phyloP scores from a whole-genome alignment of 2,329 filamentous ascomycete genomes.

The Exophiala sp. region DNA sequence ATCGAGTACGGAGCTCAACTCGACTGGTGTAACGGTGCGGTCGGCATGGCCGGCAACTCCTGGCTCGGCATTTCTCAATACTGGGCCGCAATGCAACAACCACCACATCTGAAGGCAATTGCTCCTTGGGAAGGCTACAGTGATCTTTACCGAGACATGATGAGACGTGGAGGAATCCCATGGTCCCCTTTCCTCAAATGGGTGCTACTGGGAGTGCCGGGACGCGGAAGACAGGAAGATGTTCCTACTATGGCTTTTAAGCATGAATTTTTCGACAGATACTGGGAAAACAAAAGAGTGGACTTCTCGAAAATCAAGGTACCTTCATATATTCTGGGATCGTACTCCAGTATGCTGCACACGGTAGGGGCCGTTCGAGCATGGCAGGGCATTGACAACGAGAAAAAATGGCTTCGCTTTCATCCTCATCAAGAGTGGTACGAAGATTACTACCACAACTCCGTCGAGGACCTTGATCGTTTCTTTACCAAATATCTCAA shows the following conservation, averaged over 20 bases:
- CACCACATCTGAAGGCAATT: slow-evolving; percentile 43
- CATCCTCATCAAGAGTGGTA: slow-evolving; percentile 46
- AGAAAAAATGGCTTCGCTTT: slow-evolving; percentile 31
- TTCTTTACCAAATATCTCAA: slow-evolving; percentile 50
- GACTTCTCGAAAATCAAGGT: slow-evolving; percentile 30
- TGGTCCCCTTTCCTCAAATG: slow-evolving; percentile 13
- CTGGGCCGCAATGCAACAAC: slow-evolving; percentile 41
- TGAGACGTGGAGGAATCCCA: slow-evolving; percentile 36
- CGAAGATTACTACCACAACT: slow-evolving; percentile 40
- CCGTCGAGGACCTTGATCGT: slow-evolving; percentile 36
- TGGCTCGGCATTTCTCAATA: slow-evolving; percentile 43
- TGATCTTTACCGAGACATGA: slow-evolving; percentile 32
- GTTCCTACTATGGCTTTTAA: slow-evolving; percentile 2
- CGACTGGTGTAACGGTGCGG: slow-evolving; percentile 45
- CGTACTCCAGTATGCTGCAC: slow-evolving; percentile 26
- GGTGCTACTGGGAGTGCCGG: slow-evolving; percentile 15
- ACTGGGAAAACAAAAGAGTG: slow-evolving; percentile 28
- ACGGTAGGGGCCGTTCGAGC: slow-evolving; percentile 39
- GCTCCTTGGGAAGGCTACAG: slow-evolving; percentile 48
- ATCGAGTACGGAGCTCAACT: slow-evolving; percentile 42
- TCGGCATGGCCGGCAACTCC: slow-evolving; percentile 46
- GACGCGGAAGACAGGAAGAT: slow-evolving; percentile 11
- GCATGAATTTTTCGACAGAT: slow-evolving; percentile 20
- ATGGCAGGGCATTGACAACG: slow-evolving; percentile 35
- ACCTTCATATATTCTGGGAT: slow-evolving; percentile 37